Evolutionary conservation across 1,284 basidiomycete genomes (phyloP).

Genomic region (Naganishia sp.): DNA sequence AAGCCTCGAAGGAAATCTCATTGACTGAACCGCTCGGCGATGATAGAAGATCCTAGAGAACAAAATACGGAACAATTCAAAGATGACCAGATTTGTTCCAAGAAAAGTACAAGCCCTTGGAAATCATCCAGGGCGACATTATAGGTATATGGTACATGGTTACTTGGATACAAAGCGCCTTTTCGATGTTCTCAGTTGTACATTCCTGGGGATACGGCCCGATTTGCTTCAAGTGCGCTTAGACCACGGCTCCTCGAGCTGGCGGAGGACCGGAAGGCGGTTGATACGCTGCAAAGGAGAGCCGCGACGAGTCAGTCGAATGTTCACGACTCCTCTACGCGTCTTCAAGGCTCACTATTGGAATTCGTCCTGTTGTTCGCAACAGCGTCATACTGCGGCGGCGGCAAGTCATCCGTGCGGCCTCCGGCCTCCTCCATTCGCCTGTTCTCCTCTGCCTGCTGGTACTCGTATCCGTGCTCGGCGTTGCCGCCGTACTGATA

Average conservation of each 20-base stretch:
- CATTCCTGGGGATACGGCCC: too few species aligned
- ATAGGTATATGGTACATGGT: too few species aligned
- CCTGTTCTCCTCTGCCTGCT: conserved; percentile 48
- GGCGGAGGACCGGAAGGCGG: conserved; percentile 27
- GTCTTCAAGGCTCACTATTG: neutral
- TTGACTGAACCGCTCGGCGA: too few species aligned
- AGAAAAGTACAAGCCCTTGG: too few species aligned
- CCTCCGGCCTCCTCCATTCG: conserved; percentile 41
- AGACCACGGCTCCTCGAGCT: conserved; percentile 24
- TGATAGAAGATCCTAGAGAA: too few species aligned
- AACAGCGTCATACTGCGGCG: conserved; percentile 47
- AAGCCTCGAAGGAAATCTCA: too few species aligned
- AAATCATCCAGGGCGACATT: too few species aligned
- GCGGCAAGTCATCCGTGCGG: conserved; percentile 33
- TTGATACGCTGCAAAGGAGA: conserved; percentile 19
- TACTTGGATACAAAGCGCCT: too few species aligned
- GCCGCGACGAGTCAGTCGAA: neutral
- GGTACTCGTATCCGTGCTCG: conserved; percentile 52
- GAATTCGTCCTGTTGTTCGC: conserved; percentile 32
- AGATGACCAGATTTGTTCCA: neutral
- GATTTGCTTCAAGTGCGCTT: neutral
- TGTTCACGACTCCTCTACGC: neutral
- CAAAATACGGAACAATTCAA: too few species aligned
- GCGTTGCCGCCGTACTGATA: conserved; percentile 38
- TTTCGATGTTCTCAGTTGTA: too few species aligned